A percentile compares a stretch with the other conserved stretches of the same genome.
These are phyloP conservation scores for Coelastrella sp. DNA, from an alignment of 139 green algal species.

Conservation along the genomic window DNA sequence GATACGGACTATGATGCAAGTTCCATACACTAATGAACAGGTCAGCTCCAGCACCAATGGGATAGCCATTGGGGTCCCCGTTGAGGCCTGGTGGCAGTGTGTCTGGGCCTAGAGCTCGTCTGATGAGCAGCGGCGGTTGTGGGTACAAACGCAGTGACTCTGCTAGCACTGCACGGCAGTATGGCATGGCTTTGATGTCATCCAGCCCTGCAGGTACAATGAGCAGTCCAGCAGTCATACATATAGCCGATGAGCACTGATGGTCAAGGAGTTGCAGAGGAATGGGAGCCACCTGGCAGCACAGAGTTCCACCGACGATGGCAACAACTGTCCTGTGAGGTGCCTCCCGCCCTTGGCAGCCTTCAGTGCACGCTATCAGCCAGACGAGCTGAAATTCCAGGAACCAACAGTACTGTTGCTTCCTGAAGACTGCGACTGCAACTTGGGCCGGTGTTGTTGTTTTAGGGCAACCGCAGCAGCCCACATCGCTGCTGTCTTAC, in stretches of 20 bases:
- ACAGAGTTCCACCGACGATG: no score
- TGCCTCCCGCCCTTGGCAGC: no score
- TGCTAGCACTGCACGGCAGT: slow-evolving; percentile 76
- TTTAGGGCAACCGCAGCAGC: not conserved
- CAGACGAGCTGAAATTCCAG: no score
- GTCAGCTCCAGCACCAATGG: slow-evolving; percentile 85
- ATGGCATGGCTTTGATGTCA: slow-evolving; percentile 78
- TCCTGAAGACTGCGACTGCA: no score
- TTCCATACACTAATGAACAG: slow-evolving; percentile 99
- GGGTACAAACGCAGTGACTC: slow-evolving; percentile 96
- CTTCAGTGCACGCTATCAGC: no score
- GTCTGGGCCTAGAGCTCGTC: slow-evolving; percentile 86
- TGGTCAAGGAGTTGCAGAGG: no score
- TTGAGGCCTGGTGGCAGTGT: slow-evolving; percentile 74
- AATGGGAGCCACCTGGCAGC: no score
- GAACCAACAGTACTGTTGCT: no score
- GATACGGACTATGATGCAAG: slow-evolving; percentile 94
- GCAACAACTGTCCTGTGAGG: no score
- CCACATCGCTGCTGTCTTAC: not conserved
- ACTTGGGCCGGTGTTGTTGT: no score
- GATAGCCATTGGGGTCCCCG: slow-evolving; percentile 34
- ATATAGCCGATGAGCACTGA: no score
- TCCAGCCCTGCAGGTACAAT: slow-evolving; percentile 65
- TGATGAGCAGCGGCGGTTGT: slow-evolving; percentile 97
- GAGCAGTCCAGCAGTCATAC: no score